Percentiles rank a stretch among this genome's conserved stretches.
These are phyloP conservation scores for Deuterostichococcus epilithicus DNA, from an alignment of 139 green algal species.

Conservation along the genomic window DNA sequence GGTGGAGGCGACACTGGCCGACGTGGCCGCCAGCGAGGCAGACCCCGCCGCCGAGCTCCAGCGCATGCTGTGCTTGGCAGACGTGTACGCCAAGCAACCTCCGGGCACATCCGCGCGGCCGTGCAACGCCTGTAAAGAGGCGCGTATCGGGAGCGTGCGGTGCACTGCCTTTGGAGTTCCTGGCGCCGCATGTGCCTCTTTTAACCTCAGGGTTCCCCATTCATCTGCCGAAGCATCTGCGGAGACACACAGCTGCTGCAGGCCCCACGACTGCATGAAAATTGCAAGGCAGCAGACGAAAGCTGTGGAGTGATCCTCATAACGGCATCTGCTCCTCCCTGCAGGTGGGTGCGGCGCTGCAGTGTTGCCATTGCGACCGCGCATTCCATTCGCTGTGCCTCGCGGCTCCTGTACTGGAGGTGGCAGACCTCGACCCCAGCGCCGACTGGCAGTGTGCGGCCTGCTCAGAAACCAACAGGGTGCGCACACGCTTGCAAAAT, in stretches of 20 bases:
- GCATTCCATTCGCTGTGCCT: slow-evolving; percentile 62
- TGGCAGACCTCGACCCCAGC: slow-evolving; percentile 15
- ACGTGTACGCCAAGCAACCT: neutral
- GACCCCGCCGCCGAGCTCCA: slow-evolving; percentile 1
- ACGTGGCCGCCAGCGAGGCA: slow-evolving; percentile 16
- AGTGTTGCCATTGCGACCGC: slow-evolving; percentile 26
- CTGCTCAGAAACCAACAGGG: slow-evolving; percentile 31
- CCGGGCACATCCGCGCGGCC: too few species aligned
- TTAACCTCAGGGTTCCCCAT: too few species aligned
- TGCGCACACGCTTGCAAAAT: too few species aligned
- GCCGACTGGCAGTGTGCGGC: slow-evolving; percentile 37
- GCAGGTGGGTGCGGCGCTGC: slow-evolving; percentile 24
- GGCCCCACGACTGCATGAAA: too few species aligned
- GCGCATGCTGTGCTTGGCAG: slow-evolving; percentile 14
- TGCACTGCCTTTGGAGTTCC: too few species aligned
- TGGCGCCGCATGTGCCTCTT: too few species aligned
- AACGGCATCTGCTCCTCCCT: neutral
- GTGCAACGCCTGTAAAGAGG: neutral
- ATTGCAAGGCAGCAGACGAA: neutral
- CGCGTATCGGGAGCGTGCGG: too few species aligned
- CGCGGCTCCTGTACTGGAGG: slow-evolving; percentile 28
- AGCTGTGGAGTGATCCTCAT: neutral
- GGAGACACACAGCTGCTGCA: too few species aligned
- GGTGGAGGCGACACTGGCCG: slow-evolving; percentile 27
- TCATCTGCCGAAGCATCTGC: too few species aligned